Conservation (phyloP, 805 yeast genomes). For the Metschnikowia cubensis region DNA sequence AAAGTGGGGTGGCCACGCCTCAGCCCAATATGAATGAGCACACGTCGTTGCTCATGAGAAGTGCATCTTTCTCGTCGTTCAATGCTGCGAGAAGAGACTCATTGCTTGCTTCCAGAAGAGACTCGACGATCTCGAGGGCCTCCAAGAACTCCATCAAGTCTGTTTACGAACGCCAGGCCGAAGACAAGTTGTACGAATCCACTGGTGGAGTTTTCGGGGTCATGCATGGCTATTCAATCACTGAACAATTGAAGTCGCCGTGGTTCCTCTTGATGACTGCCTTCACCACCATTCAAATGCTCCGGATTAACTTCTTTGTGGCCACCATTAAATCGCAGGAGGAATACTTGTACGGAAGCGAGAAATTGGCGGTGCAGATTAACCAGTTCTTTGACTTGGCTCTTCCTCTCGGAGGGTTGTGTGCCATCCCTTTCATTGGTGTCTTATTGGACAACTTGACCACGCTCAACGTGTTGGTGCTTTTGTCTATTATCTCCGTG, state of each 20-base stretch:
- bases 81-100: conserved; percentile 25
- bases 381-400: conserved; percentile 82
- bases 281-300: conserved; percentile 85
- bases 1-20: conserved; percentile 19
- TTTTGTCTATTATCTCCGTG: conserved; percentile 53
- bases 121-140: conserved; percentile 34
- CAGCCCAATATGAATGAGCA: conserved; percentile 40
- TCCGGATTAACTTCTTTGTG: conserved; percentile 86
- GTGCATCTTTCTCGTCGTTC: conserved; percentile 24
- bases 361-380: conserved; percentile 45
- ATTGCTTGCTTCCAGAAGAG: conserved; percentile 23
- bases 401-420: conserved; percentile 81
- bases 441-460: conserved; percentile 67
- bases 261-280: conserved; percentile 79
- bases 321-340: conserved; percentile 87
- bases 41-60: conserved; percentile 35
- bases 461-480: conserved; percentile 52
- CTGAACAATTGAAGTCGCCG: conserved; percentile 50
- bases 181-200: conserved; percentile 45
- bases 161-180: conserved; percentile 63
- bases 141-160: conserved; percentile 48
- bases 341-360: conserved; percentile 57
- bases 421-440: conserved; percentile 87
- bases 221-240: conserved; percentile 58
- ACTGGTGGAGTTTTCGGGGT: conserved; percentile 65